These are phyloP conservation scores for Selaginella tamariscina DNA, from an alignment of 75 land plant species.

Conservation along the genomic window DNA sequence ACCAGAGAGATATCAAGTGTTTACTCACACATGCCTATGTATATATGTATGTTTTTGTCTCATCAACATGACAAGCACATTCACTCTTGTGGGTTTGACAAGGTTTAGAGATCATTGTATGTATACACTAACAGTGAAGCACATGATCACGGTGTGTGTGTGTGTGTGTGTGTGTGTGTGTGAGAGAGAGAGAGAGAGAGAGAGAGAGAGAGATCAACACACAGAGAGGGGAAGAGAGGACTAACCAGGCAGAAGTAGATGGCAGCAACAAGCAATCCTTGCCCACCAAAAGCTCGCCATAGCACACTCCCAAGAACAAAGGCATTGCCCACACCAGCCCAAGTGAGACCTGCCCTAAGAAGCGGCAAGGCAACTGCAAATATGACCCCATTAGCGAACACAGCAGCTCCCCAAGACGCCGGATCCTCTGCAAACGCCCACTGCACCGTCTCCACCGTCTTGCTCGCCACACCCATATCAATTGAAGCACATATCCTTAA, in stretches of 20 bases:
- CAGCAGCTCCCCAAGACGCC: constrained; percentile 65
- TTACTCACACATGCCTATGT: no score
- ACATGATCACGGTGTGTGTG: no score
- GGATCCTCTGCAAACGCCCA: constrained; percentile 23
- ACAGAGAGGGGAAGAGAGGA: background rate
- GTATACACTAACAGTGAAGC: no score
- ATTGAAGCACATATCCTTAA: background rate
- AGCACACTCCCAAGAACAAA: background rate
- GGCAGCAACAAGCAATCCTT: constrained; percentile 23
- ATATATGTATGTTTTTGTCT: no score
- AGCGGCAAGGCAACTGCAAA: constrained; percentile 57
- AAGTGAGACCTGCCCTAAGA: constrained; percentile 8
- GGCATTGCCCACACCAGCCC: constrained; percentile 7
- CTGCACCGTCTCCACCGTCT: background rate
- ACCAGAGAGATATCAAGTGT: no score
- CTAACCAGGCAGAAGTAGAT: constrained; percentile 66
- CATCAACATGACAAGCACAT: no score
- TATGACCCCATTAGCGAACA: constrained; percentile 44
- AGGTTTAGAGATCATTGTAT: no score
- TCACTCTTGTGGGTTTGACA: no score
- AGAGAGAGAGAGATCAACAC: no score
- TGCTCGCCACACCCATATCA: background rate
- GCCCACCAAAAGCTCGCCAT: constrained; percentile 5
- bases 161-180: no score
- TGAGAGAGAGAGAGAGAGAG: no score